Percentiles rank a stretch among this genome's conserved stretches.
Evolutionary conservation across 2,329 filamentous ascomycete genomes (phyloP).

Genomic region (Clarireedia sp.): DNA sequence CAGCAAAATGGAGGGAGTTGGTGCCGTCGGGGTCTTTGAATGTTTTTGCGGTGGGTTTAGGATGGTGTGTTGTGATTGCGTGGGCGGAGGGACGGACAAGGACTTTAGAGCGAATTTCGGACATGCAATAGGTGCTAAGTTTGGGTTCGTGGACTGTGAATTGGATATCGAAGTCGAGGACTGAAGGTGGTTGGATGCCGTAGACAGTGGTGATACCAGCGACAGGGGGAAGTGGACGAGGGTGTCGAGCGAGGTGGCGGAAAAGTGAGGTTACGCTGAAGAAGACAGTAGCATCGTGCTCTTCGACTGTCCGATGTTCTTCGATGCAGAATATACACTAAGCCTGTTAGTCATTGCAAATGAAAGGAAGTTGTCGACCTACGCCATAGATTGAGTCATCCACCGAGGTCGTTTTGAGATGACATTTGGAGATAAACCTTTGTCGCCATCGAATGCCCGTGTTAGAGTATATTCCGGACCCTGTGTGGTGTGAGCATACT

Average conservation of each 20-base stretch:
- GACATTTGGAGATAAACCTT: conserved; percentile 27
- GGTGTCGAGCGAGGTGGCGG: conserved; percentile 26
- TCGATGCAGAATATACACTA: conserved; percentile 29
- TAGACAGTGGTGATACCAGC: conserved; percentile 24
- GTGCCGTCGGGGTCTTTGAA: conserved; percentile 24
- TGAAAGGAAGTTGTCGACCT: conserved; percentile 1
- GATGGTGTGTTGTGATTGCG: conserved; percentile 21
- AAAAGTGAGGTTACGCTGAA: conserved; percentile 26
- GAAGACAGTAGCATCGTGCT: conserved; percentile 30
- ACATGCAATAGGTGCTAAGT: conserved; percentile 16
- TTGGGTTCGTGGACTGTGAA: conserved; percentile 20
- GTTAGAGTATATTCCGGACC: conserved; percentile 26
- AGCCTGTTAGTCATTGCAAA: background rate
- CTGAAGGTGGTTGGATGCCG: conserved; percentile 16
- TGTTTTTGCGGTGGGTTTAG: conserved; percentile 16
- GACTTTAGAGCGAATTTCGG: conserved; percentile 22
- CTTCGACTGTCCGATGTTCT: conserved; percentile 25
- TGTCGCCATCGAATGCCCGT: conserved; percentile 26
- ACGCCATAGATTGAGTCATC: conserved; percentile 28
- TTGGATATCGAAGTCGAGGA: conserved; percentile 28
- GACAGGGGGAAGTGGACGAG: conserved; percentile 24
- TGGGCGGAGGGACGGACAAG: conserved; percentile 20
- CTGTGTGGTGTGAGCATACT: conserved; percentile 6
- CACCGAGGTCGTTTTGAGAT: conserved; percentile 22
- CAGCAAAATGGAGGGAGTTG: conserved; percentile 23